Evolutionary conservation across 371 early-diverging fungal genomes (phyloP).

Genomic region (Rhizopus sp.): DNA sequence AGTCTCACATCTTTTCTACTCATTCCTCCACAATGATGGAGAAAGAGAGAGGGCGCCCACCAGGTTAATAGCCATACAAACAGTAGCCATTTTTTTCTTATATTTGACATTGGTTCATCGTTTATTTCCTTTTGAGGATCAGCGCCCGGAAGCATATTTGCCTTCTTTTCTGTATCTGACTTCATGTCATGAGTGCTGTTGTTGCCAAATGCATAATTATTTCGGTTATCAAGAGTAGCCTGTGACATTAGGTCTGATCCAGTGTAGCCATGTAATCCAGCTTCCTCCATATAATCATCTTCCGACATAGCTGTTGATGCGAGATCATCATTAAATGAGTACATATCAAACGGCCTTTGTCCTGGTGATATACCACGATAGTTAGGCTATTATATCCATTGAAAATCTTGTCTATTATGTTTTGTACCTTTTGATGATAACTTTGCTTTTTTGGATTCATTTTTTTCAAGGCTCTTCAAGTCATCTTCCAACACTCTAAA

Average conservation of each 20-base stretch:
- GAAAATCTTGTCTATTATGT: constrained; percentile 2
- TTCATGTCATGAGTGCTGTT: not conserved
- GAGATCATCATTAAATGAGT: constrained; percentile 40
- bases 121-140: constrained; percentile 41
- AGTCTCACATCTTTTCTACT: constrained; percentile 73
- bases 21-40: constrained; percentile 67
- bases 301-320: constrained; percentile 38
- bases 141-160: constrained; percentile 2
- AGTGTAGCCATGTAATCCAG: constrained; percentile 23
- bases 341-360: constrained; percentile 30
- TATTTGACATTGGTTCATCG: constrained; percentile 26
- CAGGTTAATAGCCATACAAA: constrained; percentile 81
- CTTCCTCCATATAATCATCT: constrained; percentile 31
- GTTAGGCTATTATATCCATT: not conserved
- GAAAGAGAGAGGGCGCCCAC: constrained; percentile 72
- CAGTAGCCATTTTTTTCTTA: constrained; percentile 71
- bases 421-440: constrained; percentile 19
- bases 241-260: constrained; percentile 24
- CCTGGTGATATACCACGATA: constrained; percentile 5
- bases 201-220: constrained; percentile 1
- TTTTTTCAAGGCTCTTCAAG: constrained; percentile 47
- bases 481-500: constrained; percentile 75
- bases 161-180: constrained; percentile 10
- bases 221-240: constrained; percentile 26
- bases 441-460: constrained; percentile 50